Evolutionary conservation across 768 basidiomycete species (phyloP).

Genomic region (Trametopsis cervina): DNA sequence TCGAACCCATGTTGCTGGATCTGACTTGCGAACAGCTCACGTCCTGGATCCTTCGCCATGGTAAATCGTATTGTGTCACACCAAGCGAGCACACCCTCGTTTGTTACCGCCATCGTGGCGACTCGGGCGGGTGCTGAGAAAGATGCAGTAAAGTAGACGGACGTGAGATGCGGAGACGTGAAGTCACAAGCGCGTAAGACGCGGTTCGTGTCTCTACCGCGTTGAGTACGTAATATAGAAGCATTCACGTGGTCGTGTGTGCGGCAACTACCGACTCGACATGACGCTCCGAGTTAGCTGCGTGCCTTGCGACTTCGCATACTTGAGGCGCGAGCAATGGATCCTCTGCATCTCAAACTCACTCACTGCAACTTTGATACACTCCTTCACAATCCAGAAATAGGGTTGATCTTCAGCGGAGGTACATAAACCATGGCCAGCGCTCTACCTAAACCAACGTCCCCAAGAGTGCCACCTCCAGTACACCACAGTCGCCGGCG

Average conservation of each 20-base stretch:
- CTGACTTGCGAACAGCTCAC: conserved; percentile 64
- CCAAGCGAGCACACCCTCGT: conserved; percentile 61
- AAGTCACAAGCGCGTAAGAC: background rate
- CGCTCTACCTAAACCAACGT: background rate
- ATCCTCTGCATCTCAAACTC: no score
- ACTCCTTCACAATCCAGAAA: background rate
- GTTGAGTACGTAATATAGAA: background rate
- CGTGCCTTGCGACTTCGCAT: background rate
- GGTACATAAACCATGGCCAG: background rate
- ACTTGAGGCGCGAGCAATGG: no score
- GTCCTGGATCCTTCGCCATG: conserved; percentile 69
- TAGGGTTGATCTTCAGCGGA: no score
- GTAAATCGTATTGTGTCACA: conserved; percentile 55
- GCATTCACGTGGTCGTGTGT: background rate
- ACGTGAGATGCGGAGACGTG: background rate
- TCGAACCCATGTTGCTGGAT: conserved; percentile 70
- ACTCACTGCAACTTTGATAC: no score
- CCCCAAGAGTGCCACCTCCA: background rate
- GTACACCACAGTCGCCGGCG: background rate
- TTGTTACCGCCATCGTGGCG: conserved; percentile 1
- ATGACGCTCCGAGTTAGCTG: no score
- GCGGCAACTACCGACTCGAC: no score
- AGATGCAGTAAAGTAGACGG: no score
- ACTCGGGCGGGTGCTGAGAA: background rate
- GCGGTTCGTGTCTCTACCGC: background rate